Percentiles rank a stretch among this genome's conserved stretches.
These are phyloP conservation scores for Medicago ruthenica DNA, from an alignment of 306 rosid species.

Conservation along the genomic window DNA sequence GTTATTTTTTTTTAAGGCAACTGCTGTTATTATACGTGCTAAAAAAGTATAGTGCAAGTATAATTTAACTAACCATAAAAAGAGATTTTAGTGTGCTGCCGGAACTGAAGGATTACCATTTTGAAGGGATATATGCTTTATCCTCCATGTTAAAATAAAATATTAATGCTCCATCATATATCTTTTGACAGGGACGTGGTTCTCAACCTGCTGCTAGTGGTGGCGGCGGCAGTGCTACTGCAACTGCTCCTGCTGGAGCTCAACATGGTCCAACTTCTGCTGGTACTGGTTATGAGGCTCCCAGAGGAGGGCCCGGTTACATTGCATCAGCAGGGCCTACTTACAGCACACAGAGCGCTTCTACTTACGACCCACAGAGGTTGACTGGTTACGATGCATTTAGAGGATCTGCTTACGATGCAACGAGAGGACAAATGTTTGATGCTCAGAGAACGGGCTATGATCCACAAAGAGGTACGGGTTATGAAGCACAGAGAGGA, in stretches of 20 bases:
- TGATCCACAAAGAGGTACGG: conserved; percentile 59
- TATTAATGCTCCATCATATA: conserved; percentile 24
- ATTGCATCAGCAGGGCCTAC: conserved; percentile 57
- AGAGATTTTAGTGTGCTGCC: background rate
- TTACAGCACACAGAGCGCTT: conserved; percentile 61
- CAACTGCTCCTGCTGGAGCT: conserved; percentile 57
- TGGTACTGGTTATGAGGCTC: conserved; percentile 56
- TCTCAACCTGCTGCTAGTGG: conserved; percentile 47
- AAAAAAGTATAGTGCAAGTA: conserved; percentile 4
- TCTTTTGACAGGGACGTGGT: conserved; percentile 66
- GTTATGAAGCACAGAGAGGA: conserved; percentile 58
- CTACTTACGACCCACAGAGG: conserved; percentile 63
- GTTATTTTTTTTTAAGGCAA: background rate
- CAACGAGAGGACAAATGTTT: conserved; percentile 52
- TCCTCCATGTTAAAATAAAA: background rate
- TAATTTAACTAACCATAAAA: background rate
- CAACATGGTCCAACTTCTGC: conserved; percentile 60
- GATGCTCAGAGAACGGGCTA: conserved; percentile 61
- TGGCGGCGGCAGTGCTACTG: conserved; percentile 39
- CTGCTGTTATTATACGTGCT: conserved; percentile 16
- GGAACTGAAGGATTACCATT: background rate
- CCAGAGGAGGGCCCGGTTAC: conserved; percentile 58
- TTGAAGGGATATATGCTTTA: background rate
- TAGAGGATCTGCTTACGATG: conserved; percentile 58
- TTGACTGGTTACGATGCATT: conserved; percentile 56